Conservation (phyloP, 164 flowering plant genomes). For the Sextonia rubra region DNA sequence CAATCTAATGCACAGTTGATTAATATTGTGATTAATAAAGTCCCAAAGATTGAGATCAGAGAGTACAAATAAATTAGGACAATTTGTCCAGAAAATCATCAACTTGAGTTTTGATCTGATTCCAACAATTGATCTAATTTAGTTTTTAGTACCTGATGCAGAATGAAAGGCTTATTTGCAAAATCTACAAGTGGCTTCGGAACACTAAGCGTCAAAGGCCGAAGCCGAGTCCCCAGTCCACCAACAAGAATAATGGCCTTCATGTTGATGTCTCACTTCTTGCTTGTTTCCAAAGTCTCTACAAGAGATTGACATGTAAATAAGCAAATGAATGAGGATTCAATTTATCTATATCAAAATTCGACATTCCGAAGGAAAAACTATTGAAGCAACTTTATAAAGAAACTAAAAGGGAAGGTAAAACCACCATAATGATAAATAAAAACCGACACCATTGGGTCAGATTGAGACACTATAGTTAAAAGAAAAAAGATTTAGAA, state of each 20-base stretch:
- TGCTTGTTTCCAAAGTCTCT: not conserved
- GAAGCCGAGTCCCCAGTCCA: not conserved
- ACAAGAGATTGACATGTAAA: not conserved
- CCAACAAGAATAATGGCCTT: not conserved
- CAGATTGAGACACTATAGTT: too few species aligned
- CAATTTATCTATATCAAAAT: not conserved
- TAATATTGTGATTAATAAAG: not conserved
- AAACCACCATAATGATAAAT: too few species aligned
- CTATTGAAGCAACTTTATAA: too few species aligned
- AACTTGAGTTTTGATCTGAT: not conserved
- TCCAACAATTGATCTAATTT: not conserved
- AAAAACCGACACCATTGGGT: too few species aligned
- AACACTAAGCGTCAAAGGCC: not conserved
- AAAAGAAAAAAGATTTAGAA: too few species aligned
- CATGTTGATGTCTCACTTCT: not conserved
- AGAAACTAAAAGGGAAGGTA: too few species aligned
- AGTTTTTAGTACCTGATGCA: not conserved
- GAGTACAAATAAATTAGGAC: not conserved
- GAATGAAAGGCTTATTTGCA: not conserved
- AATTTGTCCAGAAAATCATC: not conserved
- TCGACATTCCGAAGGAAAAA: not conserved
- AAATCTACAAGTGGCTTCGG: not conserved
- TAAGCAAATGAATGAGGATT: not conserved
- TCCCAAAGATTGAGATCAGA: not conserved
- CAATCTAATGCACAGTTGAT: slow-evolving; percentile 41